Evolutionary conservation across 2,329 filamentous ascomycete genomes (phyloP).

Genomic region (Hypoxylon sp.): DNA sequence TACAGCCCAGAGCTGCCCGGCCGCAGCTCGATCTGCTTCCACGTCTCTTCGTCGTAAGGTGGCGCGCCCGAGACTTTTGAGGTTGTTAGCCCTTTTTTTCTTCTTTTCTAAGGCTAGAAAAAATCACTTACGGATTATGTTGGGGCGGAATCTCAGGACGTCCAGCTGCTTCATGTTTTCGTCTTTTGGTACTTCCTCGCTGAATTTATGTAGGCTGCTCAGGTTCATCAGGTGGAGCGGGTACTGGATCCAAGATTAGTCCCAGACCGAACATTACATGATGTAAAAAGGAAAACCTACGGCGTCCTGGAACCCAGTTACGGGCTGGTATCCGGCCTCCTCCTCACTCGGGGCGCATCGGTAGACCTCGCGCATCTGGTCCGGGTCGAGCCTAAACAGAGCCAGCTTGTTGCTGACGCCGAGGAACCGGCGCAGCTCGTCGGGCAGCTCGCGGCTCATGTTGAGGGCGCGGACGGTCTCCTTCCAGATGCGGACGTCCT

Average conservation of each 20-base stretch:
- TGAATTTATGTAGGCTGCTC: slow-evolving; percentile 68
- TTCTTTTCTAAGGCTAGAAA: no score
- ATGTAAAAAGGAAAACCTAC: slow-evolving; percentile 6
- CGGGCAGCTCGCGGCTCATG: slow-evolving; percentile 64
- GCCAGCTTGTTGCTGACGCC: slow-evolving; percentile 71
- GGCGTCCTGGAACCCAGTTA: slow-evolving; percentile 30
- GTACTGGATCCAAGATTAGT: slow-evolving; percentile 56
- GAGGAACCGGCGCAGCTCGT: slow-evolving; percentile 69
- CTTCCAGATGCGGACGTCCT: slow-evolving; percentile 71
- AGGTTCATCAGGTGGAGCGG: slow-evolving; percentile 74
- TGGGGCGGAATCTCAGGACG: slow-evolving; percentile 72
- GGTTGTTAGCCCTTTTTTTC: slow-evolving; percentile 6
- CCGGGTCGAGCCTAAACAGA: slow-evolving; percentile 72
- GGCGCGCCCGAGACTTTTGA: slow-evolving; percentile 67
- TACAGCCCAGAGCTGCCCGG: slow-evolving; percentile 57
- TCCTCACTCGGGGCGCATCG: slow-evolving; percentile 66
- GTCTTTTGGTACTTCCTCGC: slow-evolving; percentile 62
- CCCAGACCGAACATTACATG: slow-evolving; percentile 21
- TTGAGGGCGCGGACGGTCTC: slow-evolving; percentile 64
- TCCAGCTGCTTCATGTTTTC: slow-evolving; percentile 61
- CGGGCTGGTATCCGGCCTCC: slow-evolving; percentile 68
- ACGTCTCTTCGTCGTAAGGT: slow-evolving; percentile 74
- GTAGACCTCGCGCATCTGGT: slow-evolving; percentile 63
- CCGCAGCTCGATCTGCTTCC: slow-evolving; percentile 67
- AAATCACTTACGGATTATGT: slow-evolving; percentile 66